Evolutionary conservation across 1,284 basidiomycete genomes (phyloP), one percentile per base, ranked within the genome.

Genomic region (Hemileia vastatrix): DNA sequence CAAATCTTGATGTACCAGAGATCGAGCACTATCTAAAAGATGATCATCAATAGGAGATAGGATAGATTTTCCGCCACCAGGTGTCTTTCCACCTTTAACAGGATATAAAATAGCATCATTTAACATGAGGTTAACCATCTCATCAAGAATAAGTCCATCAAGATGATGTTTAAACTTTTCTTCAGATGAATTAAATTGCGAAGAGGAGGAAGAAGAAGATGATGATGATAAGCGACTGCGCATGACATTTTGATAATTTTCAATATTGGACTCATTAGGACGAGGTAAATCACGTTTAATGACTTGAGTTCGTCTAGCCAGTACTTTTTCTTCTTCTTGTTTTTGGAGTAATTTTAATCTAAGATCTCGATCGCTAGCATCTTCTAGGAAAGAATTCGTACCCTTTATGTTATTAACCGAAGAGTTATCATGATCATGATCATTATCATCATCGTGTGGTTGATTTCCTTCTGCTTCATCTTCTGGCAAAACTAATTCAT

Each of bases 281-380:
- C 95, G 82, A 18, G 95, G 95, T 23, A 98, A 80, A 36, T 83
- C 84, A 8, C 82, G 82, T 76, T 93, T 88, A 57, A 99, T 88
- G 40, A 83, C 84, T 67, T 86, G 83, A 43, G 87, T 88, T 61
- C 93, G 81, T 65, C 93, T 80, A 4, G 88, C 90, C 11, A 95
- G 79, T 21, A 83, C 84, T 68, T 83, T 86, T 56, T 81, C 79
- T 72, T 88, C 86, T 75, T 89, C 88, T 68, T 87, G 86, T 72
- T 90, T 89, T 57, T 81, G 81, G 52, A 81, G 76, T 47, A 83
- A 81, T 71, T 81, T 83, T 47, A 89, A 72, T 58, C 83, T 82
- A 1, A 88, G 89, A 75, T 98, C 93, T 23, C 94, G 82, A 73
- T 95, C 92, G 0, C 91, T 88, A 0, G 91, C 91, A 76, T 98